Evolutionary conservation across 2,329 filamentous ascomycete genomes (phyloP).

Genomic region (Talaromyces piceae): DNA sequence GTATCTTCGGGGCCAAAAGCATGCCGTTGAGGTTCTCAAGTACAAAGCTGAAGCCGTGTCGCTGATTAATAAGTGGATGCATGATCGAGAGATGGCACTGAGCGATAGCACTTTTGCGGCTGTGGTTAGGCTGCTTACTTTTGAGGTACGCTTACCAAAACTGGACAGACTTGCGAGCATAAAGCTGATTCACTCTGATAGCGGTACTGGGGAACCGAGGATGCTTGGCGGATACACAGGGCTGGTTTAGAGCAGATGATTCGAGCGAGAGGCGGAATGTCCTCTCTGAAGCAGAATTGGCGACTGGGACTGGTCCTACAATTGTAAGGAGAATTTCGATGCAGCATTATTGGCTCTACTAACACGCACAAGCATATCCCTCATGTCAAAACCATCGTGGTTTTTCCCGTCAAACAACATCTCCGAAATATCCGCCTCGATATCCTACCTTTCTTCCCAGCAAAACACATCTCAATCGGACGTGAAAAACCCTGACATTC

Average conservation of each 20-base stretch:
- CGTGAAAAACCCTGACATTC: not conserved
- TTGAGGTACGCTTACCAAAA: slow-evolving; percentile 1
- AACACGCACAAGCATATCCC: not conserved
- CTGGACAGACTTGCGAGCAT: not conserved
- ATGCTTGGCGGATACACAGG: slow-evolving; percentile 5
- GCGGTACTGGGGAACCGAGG: slow-evolving; percentile 9
- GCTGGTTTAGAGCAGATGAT: slow-evolving; percentile 9
- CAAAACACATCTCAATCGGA: not conserved
- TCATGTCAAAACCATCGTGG: slow-evolving; percentile 10
- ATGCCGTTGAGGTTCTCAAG: slow-evolving; percentile 6
- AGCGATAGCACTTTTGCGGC: slow-evolving; percentile 9
- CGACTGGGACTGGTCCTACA: slow-evolving; percentile 6
- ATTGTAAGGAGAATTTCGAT: slow-evolving; percentile 1
- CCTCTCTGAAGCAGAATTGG: slow-evolving; percentile 5
- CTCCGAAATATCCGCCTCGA: slow-evolving; percentile 6
- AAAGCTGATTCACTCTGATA: not conserved
- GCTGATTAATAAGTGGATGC: slow-evolving; percentile 9
- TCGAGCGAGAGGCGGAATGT: slow-evolving; percentile 3
- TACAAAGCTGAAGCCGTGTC: slow-evolving; percentile 10
- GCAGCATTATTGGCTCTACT: not conserved
- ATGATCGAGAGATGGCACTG: slow-evolving; percentile 6
- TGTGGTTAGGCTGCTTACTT: slow-evolving; percentile 9
- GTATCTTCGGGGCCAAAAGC: slow-evolving; percentile 4
- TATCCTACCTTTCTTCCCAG: not conserved
- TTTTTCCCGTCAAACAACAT: slow-evolving; percentile 10